Base-by-base conservation (phyloP, 345 rosid species). In the Mallotus nudiflorus region DNA sequence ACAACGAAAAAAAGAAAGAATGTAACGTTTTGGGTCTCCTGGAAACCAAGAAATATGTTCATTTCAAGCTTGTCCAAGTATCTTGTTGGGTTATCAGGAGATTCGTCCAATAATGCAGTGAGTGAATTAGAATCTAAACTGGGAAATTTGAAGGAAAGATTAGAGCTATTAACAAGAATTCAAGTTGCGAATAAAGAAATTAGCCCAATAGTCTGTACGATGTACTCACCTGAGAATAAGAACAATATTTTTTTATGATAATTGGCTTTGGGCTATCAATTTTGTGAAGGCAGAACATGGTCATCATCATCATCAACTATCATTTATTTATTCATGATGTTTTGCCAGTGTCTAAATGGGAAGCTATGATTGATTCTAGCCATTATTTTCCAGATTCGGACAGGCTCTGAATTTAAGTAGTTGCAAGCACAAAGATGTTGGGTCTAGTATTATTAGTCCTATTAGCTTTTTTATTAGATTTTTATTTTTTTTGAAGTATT, bases 241-340 rank as follows among this genome's bases (percentile, higher is more conserved):
- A 6, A 52, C n/a, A n/a, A n/a, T n/a, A n/a, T n/a, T n/a, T 1
- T 52, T 52, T 48, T 40, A 73, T 62, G 73, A 12, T 42, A 42
- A 1, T 12, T 42, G 4, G 46, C 13, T 42, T 42, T 42, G 46
- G 46, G 7, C 46, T 9, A n/a, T n/a, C 37, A 33, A 33, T 33
- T 33, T 33, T 3, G 37, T 6, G 6, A 33, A 6, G 6, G 4
- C 37, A 33, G 37, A 33, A 33, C n/a, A n/a, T n/a, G 37, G 37
- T 33, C n/a, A 42, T 42, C 46, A 42, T 42, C 46, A 9, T 1
- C 46, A 12, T 8, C 46, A 42, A 42, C 4, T 42, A 8, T 42
- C 46, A 42, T 42, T 4, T 42, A n/a, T n/a, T n/a, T n/a, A 42
- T 42, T 42, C 46, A 22, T 22, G 28, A 24, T 20, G 29, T 29